Evolutionary conservation across 75 land plant species (phyloP).

Genomic region (Pinus taeda): DNA sequence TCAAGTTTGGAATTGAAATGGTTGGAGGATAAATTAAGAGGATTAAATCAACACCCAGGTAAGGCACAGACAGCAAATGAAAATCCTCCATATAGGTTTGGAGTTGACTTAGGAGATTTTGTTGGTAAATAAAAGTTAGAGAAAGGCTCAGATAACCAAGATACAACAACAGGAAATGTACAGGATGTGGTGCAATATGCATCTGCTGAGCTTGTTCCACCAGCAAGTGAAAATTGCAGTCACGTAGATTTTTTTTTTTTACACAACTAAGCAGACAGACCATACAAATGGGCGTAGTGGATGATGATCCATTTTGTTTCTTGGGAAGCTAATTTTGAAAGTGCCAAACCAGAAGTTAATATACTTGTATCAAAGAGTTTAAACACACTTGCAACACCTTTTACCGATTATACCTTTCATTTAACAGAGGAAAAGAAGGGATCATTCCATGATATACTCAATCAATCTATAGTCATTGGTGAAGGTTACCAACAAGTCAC

Average conservation of each 20-base stretch:
- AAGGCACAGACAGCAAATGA: background rate
- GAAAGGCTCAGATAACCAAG: background rate
- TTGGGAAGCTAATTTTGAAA: conserved; percentile 6
- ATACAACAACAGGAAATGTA: background rate
- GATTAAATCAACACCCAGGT: background rate
- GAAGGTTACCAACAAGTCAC: background rate
- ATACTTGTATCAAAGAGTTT: background rate
- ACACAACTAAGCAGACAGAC: background rate
- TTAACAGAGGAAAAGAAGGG: background rate
- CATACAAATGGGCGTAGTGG: background rate
- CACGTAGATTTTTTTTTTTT: background rate
- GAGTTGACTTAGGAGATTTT: conserved; percentile 6
- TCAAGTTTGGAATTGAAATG: conserved; percentile 10
- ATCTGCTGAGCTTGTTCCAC: background rate
- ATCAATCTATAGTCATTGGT: background rate
- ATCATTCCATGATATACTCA: background rate
- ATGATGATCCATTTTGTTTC: background rate
- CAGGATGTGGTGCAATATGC: conserved; percentile 5
- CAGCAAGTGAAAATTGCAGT: background rate
- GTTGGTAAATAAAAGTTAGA: background rate
- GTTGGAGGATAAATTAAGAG: background rate
- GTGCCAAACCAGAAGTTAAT: background rate
- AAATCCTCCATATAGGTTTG: background rate
- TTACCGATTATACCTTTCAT: background rate
- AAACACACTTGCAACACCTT: background rate